Conservation (phyloP, 805 yeast genomes). For the Dipodascopsis uninucleata region DNA sequence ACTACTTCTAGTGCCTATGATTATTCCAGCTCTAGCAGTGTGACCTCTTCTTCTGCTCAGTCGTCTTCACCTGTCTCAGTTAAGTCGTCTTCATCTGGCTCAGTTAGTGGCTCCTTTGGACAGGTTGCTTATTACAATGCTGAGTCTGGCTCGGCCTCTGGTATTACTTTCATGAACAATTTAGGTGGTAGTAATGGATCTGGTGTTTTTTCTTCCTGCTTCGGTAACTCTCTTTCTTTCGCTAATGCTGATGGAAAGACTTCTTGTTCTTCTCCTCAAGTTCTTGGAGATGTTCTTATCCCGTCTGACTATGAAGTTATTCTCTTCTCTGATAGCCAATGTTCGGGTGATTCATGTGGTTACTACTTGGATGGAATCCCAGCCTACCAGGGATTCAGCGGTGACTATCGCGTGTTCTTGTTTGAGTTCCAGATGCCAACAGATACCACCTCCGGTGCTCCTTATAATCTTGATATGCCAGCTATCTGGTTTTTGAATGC, state of each 20-base stretch:
- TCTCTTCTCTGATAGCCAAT: conserved; percentile 59
- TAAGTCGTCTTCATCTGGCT: conserved; percentile 37
- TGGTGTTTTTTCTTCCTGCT: conserved; percentile 80
- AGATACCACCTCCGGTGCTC: conserved; percentile 47
- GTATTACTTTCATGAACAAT: conserved; percentile 80
- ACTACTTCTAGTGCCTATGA: conserved; percentile 31
- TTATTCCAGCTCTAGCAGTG: conserved; percentile 27
- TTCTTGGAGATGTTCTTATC: conserved; percentile 64
- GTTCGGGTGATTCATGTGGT: conserved; percentile 62
- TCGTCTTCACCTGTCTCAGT: conserved; percentile 34
- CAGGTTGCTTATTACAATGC: conserved; percentile 68
- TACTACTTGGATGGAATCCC: conserved; percentile 81
- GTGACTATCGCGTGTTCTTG: conserved; percentile 77
- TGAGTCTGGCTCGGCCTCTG: conserved; percentile 63
- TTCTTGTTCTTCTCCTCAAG: conserved; percentile 65
- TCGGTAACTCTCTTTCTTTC: conserved; percentile 90
- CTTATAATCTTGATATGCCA: conserved; percentile 86
- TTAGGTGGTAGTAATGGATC: conserved; percentile 80
- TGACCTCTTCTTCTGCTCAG: conserved; percentile 28
- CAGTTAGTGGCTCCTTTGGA: conserved; percentile 44
- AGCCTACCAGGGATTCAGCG: conserved; percentile 92
- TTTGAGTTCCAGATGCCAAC: conserved; percentile 94
- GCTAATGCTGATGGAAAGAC: conserved; percentile 72
- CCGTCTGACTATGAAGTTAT: conserved; percentile 74
- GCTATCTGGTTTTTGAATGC: conserved; percentile 96